Conservation (phyloP, 31 red algal species). For the Endocladia muricata region DNA sequence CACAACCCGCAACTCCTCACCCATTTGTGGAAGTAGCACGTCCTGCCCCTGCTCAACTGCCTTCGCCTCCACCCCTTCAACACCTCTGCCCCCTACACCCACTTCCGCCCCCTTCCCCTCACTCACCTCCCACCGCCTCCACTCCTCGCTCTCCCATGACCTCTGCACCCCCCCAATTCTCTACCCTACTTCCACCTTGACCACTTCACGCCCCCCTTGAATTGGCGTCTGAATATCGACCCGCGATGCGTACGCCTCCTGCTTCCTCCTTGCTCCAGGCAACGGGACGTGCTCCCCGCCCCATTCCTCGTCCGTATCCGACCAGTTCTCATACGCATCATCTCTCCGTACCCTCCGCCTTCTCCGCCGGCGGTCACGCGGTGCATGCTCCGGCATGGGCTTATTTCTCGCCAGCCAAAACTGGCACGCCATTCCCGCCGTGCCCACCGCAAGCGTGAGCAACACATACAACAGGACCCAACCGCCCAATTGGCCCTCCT, state of each 20-base stretch:
- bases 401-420: constrained; percentile 62
- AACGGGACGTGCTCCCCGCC: constrained; percentile 36
- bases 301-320: constrained; percentile 36
- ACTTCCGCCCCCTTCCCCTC: constrained; percentile 51
- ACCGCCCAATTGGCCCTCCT: constrained; percentile 31
- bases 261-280: constrained; percentile 54
- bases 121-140: constrained; percentile 51
- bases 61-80: constrained; percentile 39
- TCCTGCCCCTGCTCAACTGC: too few relatives aligned
- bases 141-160: constrained; percentile 47
- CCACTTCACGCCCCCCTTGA: constrained; percentile 64
- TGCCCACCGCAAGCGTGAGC: constrained; percentile 35
- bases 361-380: constrained; percentile 40
- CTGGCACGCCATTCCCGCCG: constrained; percentile 54
- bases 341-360: constrained; percentile 10
- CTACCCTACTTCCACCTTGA: constrained; percentile 13
- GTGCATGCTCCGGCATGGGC: constrained; percentile 51
- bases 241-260: constrained; percentile 44
- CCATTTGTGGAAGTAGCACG: constrained; percentile 12
- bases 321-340: too few relatives aligned
- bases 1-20: constrained; percentile 40
- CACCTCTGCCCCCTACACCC: constrained; percentile 36
- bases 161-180: constrained; percentile 18
- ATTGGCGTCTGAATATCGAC: constrained; percentile 37
- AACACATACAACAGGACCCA: constrained; percentile 58